phyloP scores from a whole-genome alignment of 208 protist genomes.

The Trypanosomatidae sp. region DNA sequence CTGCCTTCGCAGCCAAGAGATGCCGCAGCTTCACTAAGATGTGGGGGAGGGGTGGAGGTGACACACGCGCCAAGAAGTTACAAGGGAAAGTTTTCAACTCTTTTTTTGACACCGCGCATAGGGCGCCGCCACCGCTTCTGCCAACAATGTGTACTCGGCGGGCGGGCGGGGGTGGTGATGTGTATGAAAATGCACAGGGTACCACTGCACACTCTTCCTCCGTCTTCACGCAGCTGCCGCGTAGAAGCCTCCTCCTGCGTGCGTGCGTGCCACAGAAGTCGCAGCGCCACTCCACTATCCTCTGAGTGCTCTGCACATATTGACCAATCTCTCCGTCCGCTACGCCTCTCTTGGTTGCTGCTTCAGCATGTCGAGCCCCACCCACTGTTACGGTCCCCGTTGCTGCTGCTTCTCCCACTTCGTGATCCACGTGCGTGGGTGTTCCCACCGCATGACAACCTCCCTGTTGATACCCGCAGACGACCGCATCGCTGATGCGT shows the following conservation, averaged over 20 bases:
- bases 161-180: neutral
- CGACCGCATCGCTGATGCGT: neutral
- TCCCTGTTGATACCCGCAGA: neutral
- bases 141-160: neutral
- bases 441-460: neutral
- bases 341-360: neutral
- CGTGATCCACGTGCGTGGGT: neutral
- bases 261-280: neutral
- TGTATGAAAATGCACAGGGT: neutral
- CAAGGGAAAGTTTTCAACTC: neutral
- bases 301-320: neutral
- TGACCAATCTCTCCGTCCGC: neutral
- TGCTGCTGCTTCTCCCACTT: neutral
- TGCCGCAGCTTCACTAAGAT: neutral
- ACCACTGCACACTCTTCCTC: neutral
- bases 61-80: neutral
- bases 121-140: neutral
- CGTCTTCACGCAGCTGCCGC: neutral
- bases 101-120: neutral
- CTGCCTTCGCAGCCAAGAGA: neutral
- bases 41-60: neutral
- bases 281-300: neutral
- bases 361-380: neutral
- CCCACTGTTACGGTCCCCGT: neutral
- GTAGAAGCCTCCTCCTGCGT: neutral